Evolutionary conservation across 2,329 filamentous ascomycete species (phyloP).

Genomic region (Trichoderma asperellum): DNA sequence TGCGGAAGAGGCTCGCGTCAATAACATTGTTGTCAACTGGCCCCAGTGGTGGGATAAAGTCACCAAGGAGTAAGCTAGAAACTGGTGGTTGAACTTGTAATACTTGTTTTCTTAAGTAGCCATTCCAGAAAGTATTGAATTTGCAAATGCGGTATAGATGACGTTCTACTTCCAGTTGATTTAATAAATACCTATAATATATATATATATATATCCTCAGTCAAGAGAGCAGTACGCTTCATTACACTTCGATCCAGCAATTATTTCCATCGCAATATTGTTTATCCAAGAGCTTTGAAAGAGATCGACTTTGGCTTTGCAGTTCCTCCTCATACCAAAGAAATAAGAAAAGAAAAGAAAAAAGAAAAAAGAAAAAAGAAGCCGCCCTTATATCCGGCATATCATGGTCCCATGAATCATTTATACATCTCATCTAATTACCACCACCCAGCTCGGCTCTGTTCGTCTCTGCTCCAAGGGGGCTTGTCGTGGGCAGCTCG

Average conservation of each 20-base stretch:
- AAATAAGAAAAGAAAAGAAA: background rate
- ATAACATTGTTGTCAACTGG: conserved; percentile 75
- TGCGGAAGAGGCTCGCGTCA: conserved; percentile 80
- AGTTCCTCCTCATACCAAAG: background rate
- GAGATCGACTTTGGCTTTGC: background rate
- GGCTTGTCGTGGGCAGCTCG: conserved; percentile 39
- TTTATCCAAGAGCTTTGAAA: conserved; percentile 1
- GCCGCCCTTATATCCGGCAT: background rate
- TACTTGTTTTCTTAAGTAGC: background rate
- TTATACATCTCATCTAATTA: background rate
- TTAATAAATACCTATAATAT: conserved; percentile 12
- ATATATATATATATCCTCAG: background rate
- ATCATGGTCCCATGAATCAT: background rate
- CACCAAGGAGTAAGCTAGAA: conserved; percentile 5
- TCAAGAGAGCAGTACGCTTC: background rate
- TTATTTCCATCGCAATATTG: background rate
- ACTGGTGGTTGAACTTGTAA: background rate
- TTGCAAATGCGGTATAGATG: background rate
- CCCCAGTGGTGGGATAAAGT: conserved; percentile 69
- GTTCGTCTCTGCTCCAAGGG: conserved; percentile 40
- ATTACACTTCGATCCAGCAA: background rate
- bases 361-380: no score
- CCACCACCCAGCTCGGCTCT: conserved; percentile 38
- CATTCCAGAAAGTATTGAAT: background rate
- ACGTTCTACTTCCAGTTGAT: background rate